These are phyloP conservation scores for Trichophyton benhamiae DNA, from an alignment of 2,329 filamentous ascomycete genomes.

Conservation along the genomic window DNA sequence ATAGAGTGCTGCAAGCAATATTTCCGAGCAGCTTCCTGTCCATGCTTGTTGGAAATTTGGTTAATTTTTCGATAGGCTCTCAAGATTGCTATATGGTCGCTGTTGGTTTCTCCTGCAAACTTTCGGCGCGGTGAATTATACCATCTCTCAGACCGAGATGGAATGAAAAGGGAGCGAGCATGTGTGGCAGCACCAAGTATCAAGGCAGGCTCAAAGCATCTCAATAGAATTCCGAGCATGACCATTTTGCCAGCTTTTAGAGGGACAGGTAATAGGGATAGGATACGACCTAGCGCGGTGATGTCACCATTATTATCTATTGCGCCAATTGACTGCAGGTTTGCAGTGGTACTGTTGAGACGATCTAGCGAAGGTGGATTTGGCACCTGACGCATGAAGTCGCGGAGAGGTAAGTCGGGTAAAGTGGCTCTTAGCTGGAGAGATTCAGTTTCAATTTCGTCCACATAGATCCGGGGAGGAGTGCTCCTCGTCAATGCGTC, in stretches of 20 bases:
- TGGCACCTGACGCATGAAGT: conserved; percentile 34
- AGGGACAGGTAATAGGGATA: conserved; percentile 33
- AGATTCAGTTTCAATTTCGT: conserved; percentile 35
- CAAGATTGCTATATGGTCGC: conserved; percentile 37
- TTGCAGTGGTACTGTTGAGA: conserved; percentile 29
- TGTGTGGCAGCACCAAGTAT: conserved; percentile 30
- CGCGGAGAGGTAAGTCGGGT: conserved; percentile 28
- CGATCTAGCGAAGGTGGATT: conserved; percentile 32
- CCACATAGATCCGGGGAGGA: conserved; percentile 32
- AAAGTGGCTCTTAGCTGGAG: conserved; percentile 33
- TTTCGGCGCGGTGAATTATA: conserved; percentile 14
- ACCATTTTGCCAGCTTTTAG: conserved; percentile 40
- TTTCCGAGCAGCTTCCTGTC: conserved; percentile 19
- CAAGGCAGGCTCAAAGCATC: conserved; percentile 40
- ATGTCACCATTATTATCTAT: conserved; percentile 33
- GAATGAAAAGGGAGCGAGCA: conserved; percentile 23
- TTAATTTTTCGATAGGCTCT: conserved; percentile 34
- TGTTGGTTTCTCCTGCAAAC: conserved; percentile 27
- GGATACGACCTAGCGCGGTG: conserved; percentile 36
- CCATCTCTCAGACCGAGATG: conserved; percentile 9
- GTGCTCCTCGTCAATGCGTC: conserved; percentile 23
- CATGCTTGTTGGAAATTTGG: conserved; percentile 20
- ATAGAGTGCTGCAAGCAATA: conserved; percentile 25
- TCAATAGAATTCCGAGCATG: conserved; percentile 40
- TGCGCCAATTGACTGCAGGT: conserved; percentile 31